These are phyloP conservation scores for Fusarium papillatum DNA, from an alignment of 2,329 filamentous ascomycete species.

Conservation along the genomic window DNA sequence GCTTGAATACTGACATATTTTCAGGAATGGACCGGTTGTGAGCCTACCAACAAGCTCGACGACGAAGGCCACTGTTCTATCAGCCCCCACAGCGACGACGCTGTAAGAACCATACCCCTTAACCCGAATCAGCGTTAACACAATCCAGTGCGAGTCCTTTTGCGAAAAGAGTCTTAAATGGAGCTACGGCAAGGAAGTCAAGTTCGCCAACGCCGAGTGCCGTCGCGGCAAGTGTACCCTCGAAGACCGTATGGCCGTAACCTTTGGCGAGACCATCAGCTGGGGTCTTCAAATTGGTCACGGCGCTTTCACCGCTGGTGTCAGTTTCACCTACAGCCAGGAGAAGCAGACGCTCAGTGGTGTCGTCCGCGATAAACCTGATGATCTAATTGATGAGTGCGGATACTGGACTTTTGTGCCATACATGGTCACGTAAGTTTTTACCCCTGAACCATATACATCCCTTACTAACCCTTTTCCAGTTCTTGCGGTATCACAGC, in stretches of 20 bases:
- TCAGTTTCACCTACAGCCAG: constrained; percentile 9
- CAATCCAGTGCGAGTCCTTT: not conserved
- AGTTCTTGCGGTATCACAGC: constrained; percentile 9
- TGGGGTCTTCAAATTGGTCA: constrained; percentile 5
- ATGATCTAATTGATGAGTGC: constrained; percentile 10
- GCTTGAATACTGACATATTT: not conserved
- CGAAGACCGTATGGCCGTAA: not conserved
- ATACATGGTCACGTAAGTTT: constrained; percentile 7
- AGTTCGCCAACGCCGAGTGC: constrained; percentile 2
- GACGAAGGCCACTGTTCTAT: not conserved
- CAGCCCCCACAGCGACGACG: not conserved
- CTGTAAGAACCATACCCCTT: not conserved
- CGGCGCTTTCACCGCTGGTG: constrained; percentile 3
- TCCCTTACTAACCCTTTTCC: not conserved
- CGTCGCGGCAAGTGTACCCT: not conserved
- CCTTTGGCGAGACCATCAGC: constrained; percentile 5
- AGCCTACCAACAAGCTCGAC: not conserved
- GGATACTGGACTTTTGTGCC: constrained; percentile 24
- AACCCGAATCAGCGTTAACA: not conserved
- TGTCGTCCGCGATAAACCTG: constrained; percentile 7
- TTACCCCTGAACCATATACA: not conserved
- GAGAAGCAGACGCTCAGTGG: constrained; percentile 2
- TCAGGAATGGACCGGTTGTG: not conserved
- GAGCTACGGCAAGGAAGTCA: not conserved
- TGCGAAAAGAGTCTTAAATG: not conserved